These are phyloP conservation scores for Calycina herbarum DNA, from an alignment of 2,329 filamentous ascomycete species.

Conservation along the genomic window DNA sequence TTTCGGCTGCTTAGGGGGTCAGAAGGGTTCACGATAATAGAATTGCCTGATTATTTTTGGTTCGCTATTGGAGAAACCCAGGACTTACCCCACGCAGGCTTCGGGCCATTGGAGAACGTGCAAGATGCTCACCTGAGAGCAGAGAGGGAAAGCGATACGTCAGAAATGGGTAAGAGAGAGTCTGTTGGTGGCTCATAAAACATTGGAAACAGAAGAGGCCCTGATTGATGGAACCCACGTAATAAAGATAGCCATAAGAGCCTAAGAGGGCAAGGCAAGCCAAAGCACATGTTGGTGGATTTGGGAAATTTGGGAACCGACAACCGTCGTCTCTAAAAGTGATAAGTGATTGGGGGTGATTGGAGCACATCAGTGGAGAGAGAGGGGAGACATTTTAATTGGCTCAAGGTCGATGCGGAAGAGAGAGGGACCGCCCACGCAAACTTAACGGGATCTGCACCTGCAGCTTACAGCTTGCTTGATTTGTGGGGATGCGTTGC, in stretches of 20 bases:
- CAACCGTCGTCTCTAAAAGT: constrained; percentile 1
- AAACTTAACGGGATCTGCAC: constrained; percentile 1
- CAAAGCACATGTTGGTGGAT: not conserved
- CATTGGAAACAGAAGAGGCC: not conserved
- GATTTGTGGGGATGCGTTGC: not conserved
- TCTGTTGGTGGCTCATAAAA: not conserved
- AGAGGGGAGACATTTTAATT: not conserved
- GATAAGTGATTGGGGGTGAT: not conserved
- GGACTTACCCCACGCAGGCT: constrained; percentile 11
- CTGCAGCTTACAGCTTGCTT: not conserved
- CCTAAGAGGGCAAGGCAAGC: constrained; percentile 5
- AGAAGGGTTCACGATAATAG: constrained; percentile 15
- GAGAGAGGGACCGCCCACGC: too few species aligned
- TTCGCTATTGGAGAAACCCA: constrained; percentile 7
- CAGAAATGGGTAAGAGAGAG: not conserved
- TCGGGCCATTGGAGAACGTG: not conserved
- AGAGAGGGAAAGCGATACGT: constrained; percentile 5
- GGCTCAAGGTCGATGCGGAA: too few species aligned
- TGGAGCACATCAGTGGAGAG: not conserved
- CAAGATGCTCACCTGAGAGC: not conserved
- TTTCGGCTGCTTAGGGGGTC: constrained; percentile 10
- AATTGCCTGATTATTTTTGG: constrained; percentile 9
- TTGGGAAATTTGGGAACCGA: not conserved
- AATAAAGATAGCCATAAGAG: constrained; percentile 20
- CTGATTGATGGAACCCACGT: constrained; percentile 10